Evolutionary conservation across 2,329 filamentous ascomycete species (phyloP).

Genomic region (Hypomyces perniciosus): DNA sequence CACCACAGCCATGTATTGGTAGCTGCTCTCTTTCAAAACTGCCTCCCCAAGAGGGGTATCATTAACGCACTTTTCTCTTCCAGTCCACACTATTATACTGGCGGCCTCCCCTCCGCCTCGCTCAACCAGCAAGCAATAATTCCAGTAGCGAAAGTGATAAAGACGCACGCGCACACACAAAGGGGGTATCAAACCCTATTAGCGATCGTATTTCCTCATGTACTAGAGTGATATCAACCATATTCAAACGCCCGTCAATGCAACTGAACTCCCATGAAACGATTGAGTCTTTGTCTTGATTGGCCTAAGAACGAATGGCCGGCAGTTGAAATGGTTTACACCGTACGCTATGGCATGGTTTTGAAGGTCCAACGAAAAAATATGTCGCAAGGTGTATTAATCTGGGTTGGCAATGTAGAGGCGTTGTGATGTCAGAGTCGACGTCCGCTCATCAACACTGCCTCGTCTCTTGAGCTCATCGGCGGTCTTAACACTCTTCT

Average conservation of each 20-base stretch:
- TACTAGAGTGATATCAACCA: slow-evolving; percentile 14
- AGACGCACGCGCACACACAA: slow-evolving; percentile 2
- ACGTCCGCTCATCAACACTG: slow-evolving; percentile 77
- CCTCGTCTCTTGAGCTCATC: slow-evolving; percentile 71
- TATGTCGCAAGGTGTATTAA: slow-evolving; percentile 23
- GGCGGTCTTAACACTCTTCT: slow-evolving; percentile 60
- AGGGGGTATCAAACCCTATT: slow-evolving; percentile 20
- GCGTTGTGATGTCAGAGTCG: slow-evolving; percentile 65
- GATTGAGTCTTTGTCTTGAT: slow-evolving; percentile 1
- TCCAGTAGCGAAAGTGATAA: slow-evolving; percentile 12
- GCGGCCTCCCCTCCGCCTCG: neutral
- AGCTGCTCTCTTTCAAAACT: slow-evolving; percentile 1
- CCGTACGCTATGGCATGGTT: slow-evolving; percentile 4
- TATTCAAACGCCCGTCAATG: slow-evolving; percentile 17
- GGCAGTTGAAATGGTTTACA: slow-evolving; percentile 17
- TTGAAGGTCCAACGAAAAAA: neutral
- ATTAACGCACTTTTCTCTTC: slow-evolving; percentile 1
- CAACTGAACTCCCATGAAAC: slow-evolving; percentile 8
- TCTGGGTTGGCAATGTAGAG: slow-evolving; percentile 86
- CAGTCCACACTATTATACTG: neutral
- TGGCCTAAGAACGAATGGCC: slow-evolving; percentile 5
- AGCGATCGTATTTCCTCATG: slow-evolving; percentile 18
- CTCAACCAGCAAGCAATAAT: slow-evolving; percentile 13
- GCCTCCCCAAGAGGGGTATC: slow-evolving; percentile 7
- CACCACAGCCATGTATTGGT: slow-evolving; percentile 8